Base-by-base conservation (phyloP, 768 basidiomycete genomes). In the Mycena venus region DNA sequence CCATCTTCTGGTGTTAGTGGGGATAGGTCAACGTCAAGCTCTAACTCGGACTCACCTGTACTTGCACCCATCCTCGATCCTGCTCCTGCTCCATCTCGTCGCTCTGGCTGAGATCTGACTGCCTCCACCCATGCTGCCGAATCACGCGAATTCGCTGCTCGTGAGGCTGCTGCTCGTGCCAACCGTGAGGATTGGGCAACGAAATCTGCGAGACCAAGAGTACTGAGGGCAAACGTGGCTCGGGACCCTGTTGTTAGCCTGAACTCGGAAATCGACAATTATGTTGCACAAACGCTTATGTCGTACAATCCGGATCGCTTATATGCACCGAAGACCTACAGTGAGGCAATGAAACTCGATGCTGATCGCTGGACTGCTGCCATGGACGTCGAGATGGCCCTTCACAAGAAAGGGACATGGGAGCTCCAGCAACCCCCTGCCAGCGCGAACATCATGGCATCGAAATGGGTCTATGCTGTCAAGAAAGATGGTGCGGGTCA, bases 321-420 rank as follows among this genome's bases (percentile, higher is more conserved):
- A 4, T 65, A 65, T n/a, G 63, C 47, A 8, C 63, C 63, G 42
- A 65, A 65, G n/a, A 47, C 42, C 44, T 65, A 65, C 31, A 21
- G 6, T 9, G 63, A 65, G 21, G 63, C 63, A 6, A 23, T 65
- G 19, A 65, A 51, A 19, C 63, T 65, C 17, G 63, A 65, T 23
- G 38, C 63, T 3, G n/a, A 31, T 10, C 44, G 63, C 21, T 65
- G 63, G 63, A 51, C 63, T 6, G 47, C 49, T 1, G 63, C 63
- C 2, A 65, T 65, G 63, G 63, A 65, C 29, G 62, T 63, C 36
- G 62, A 63, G 25, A 63, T 63, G 62, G 62, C 40, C 15, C 62
- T 63, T 17, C 63, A 65, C 40, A 32, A 65, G 47, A 65, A 65
- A 31, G 63, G 63, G 31, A 65, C 63, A 7, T 65, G 63, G 63